These are phyloP conservation scores for Triticum urartu DNA, from an alignment of 176 grass and related monocot genomes.

Conservation along the genomic window DNA sequence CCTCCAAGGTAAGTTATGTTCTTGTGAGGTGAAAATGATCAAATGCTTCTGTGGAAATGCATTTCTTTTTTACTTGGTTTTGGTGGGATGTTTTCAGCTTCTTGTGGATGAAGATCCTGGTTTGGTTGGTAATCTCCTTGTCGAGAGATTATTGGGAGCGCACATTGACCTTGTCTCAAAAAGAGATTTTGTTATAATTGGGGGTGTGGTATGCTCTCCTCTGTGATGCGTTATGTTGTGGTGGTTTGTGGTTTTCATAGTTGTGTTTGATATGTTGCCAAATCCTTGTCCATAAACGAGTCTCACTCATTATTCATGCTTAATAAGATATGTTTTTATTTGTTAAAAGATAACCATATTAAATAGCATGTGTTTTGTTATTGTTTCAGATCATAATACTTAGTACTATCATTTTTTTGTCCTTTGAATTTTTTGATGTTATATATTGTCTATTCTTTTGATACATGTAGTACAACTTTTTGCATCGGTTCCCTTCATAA, in stretches of 20 bases:
- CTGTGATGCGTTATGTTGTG: background rate
- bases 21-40: background rate
- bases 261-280: background rate
- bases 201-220: slow-evolving; percentile 60
- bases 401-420: too few relatives aligned
- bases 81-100: slow-evolving; percentile 46
- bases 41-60: background rate
- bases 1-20: slow-evolving; percentile 59
- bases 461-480: background rate
- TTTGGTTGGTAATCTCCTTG: slow-evolving; percentile 92
- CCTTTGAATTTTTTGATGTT: background rate
- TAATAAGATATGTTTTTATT: background rate
- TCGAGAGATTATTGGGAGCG: slow-evolving; percentile 85
- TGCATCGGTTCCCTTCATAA: too few relatives aligned
- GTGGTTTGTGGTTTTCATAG: background rate
- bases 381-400: background rate
- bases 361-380: background rate
- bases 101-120: slow-evolving; percentile 80
- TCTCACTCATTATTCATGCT: background rate
- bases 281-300: background rate
- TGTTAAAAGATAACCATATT: background rate
- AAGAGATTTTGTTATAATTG: slow-evolving; percentile 86
- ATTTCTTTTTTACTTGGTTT: slow-evolving; percentile 29
- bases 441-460: background rate
- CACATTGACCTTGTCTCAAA: slow-evolving; percentile 92